Evolutionary conservation across 257 asterid species (phyloP).

Genomic region (Knoxia roxburghii): DNA sequence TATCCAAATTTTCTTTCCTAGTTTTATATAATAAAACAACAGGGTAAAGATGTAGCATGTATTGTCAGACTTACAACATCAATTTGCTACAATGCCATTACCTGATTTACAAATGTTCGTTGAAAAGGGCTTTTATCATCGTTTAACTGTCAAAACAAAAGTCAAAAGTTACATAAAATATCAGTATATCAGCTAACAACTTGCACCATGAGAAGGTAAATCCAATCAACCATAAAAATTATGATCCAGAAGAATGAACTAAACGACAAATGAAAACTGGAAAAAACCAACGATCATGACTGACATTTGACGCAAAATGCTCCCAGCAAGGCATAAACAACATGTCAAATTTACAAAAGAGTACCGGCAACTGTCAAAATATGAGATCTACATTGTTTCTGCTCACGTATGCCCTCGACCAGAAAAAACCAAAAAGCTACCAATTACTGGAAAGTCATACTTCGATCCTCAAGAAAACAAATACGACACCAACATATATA

Average conservation of each 20-base stretch:
- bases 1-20: not conserved
- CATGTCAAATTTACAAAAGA: not conserved
- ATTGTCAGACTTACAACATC: not conserved
- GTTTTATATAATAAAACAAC: not conserved
- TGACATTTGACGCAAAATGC: not conserved
- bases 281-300: not conserved
- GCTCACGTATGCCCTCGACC: not conserved
- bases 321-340: not conserved
- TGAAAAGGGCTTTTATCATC: conserved; percentile 91
- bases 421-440: not conserved
- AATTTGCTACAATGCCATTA: conserved; percentile 21
- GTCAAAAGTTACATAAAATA: conserved; percentile 9
- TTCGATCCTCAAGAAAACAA: not conserved
- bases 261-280: not conserved
- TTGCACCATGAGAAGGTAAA: not conserved
- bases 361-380: too few relatives aligned
- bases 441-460: not conserved
- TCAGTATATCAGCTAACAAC: conserved; percentile 18
- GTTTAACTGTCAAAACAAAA: conserved; percentile 58
- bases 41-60: not conserved
- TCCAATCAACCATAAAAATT: not conserved
- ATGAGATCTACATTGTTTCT: not conserved
- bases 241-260: not conserved
- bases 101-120: conserved; percentile 93
- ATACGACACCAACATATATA: not conserved